Base-by-base conservation (phyloP, 1,284 basidiomycete species). In the Earliella scabrosa region DNA sequence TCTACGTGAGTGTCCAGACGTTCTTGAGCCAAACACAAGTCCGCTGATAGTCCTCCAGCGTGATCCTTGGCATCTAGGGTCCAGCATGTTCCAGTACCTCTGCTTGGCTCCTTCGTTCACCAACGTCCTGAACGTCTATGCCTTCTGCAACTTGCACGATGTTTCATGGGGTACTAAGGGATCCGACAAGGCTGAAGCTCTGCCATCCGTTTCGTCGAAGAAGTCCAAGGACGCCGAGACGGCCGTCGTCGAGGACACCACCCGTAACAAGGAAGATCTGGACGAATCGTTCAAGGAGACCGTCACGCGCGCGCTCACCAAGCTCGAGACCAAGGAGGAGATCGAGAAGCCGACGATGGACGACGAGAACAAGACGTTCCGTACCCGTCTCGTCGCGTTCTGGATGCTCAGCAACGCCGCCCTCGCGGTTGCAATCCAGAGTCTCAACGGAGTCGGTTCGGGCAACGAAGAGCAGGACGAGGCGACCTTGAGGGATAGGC, bases 11-110 rank as follows among this genome's bases (percentile, higher is more conserved):
- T 77, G 10, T 3, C 2, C 14, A n/a, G n/a, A 41, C 23, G 11
- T 35, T 46, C n/a, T n/a, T n/a, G n/a, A n/a, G n/a, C n/a, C n/a
- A n/a, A n/a, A n/a, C n/a, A n/a, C n/a, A n/a, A n/a, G n/a, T n/a
- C n/a, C n/a, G n/a, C n/a, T n/a, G n/a, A n/a, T n/a, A n/a, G n/a
- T n/a, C n/a, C n/a, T 57, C 29, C 29, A 95, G 90, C 85, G 91
- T 57, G 96, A 98, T 75, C 96, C 96, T 6, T 98, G 96, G 96
- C 96, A 98, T 72, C 93, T 99, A 89, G 86, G 97, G 73, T 94
- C 93, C n/a, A 95, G 93, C 67, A 96, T 98, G 81, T 80, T 90
- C 64, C 96, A 97, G 73, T 98, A 97, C 72, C 77, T 97, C 65
- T 86, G 88, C 61, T 73, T 97, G 50, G 95, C 95, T 16, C 93